Percentiles rank a stretch among this genome's conserved stretches.
Conservation (phyloP, 495 filamentous ascomycete genomes). For the Cenococcum geophilum region DNA sequence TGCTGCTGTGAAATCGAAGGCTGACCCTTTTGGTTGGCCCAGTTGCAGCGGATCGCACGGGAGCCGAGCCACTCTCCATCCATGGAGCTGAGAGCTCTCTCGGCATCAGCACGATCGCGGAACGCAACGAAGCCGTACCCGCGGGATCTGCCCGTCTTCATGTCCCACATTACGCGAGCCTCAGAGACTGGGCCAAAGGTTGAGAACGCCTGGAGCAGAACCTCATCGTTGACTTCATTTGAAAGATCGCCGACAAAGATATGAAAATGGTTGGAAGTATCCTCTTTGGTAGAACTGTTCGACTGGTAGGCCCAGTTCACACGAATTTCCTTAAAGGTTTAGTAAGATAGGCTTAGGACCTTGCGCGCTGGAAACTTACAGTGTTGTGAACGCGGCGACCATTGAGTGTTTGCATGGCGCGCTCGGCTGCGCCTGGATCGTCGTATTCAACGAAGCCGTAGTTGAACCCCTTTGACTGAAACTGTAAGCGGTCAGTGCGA, state of each 20-base stretch:
- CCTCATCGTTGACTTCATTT: conserved; percentile 98
- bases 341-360: not conserved
- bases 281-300: conserved; percentile 90
- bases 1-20: conserved; percentile 97
- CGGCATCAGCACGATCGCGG: conserved; percentile 87
- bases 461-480: conserved; percentile 92
- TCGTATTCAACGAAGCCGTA: conserved; percentile 99
- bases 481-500: conserved; percentile 35
- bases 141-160: conserved; percentile 97
- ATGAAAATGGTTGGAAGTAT: conserved; percentile 97
- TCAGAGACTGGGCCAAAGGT: conserved; percentile 97
- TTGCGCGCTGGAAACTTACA: conserved; percentile 48
- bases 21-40: conserved; percentile 99
- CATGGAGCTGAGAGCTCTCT: conserved; percentile 95
- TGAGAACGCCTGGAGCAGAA: conserved; percentile 89
- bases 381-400: conserved; percentile 91
- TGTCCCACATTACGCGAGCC: conserved; percentile 99
- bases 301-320: conserved; percentile 99
- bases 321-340: conserved; percentile 73
- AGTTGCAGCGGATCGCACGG: conserved; percentile 97
- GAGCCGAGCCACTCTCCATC: conserved; percentile 99
- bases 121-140: conserved; percentile 99
- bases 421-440: conserved; percentile 90
- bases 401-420: conserved; percentile 95
- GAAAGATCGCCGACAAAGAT: conserved; percentile 98